A percentile compares a stretch with the other conserved stretches of the same genome.
These are phyloP conservation scores for Larix kaempferi DNA, from an alignment of 75 land plant genomes.

Conservation along the genomic window DNA sequence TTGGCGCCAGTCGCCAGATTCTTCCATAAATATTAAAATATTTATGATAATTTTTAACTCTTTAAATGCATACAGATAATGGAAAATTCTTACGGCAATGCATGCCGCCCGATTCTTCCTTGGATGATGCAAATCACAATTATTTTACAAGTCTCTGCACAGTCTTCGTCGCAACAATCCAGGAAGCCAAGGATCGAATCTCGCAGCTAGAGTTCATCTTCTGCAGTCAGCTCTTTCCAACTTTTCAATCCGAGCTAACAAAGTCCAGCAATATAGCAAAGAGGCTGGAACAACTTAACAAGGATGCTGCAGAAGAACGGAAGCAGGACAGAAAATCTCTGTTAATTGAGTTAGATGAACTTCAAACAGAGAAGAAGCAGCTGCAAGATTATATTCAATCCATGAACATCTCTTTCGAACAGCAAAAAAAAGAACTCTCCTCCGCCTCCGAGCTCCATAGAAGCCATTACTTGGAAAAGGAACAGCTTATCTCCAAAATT, in stretches of 20 bases:
- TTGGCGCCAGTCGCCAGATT: no score
- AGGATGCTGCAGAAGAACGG: constrained; percentile 40
- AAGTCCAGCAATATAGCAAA: constrained; percentile 28
- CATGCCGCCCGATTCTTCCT: background rate
- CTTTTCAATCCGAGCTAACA: constrained; percentile 38
- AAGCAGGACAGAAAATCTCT: constrained; percentile 35
- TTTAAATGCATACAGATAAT: no score
- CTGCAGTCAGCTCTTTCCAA: constrained; percentile 69
- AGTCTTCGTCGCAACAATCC: constrained; percentile 62
- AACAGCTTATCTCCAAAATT: constrained; percentile 12
- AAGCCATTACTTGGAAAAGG: constrained; percentile 27
- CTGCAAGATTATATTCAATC: constrained; percentile 18
- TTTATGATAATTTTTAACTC: no score
- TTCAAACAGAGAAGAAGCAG: constrained; percentile 26
- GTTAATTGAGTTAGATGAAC: constrained; percentile 31
- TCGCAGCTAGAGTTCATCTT: constrained; percentile 69
- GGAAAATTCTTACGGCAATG: no score
- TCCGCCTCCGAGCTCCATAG: constrained; percentile 15
- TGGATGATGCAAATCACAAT: constrained; percentile 12
- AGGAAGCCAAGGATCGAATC: constrained; percentile 71
- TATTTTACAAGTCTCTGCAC: constrained; percentile 55
- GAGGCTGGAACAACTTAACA: constrained; percentile 27
- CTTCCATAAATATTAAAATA: no score
- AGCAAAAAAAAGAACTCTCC: constrained; percentile 12
- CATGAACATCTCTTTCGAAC: constrained; percentile 15